Evolutionary conservation across 2,329 filamentous ascomycete genomes (phyloP).

Genomic region (Xylaria sp.): DNA sequence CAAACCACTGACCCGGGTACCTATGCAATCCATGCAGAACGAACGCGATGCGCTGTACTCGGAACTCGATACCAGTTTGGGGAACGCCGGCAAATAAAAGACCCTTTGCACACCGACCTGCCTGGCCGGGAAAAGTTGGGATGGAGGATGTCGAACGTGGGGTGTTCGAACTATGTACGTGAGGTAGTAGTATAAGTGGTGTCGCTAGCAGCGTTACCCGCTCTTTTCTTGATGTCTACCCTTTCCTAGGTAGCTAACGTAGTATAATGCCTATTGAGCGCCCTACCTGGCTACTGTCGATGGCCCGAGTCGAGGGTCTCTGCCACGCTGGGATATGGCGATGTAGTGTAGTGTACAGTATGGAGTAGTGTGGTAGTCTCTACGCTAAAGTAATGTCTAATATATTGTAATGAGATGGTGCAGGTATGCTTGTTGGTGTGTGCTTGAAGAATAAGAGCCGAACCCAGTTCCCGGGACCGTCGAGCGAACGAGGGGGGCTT

Average conservation of each 20-base stretch:
- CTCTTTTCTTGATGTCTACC: background rate
- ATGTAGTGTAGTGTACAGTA: background rate
- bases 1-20: background rate
- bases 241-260: background rate
- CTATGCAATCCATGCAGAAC: conserved; percentile 20
- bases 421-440: background rate
- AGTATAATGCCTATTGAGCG: background rate
- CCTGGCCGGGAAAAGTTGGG: conserved; percentile 30
- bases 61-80: conserved; percentile 18
- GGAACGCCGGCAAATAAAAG: conserved; percentile 19
- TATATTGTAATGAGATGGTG: background rate
- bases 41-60: conserved; percentile 12
- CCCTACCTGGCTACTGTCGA: background rate
- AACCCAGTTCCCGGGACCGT: conserved; percentile 27
- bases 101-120: conserved; percentile 32
- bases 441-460: conserved; percentile 8
- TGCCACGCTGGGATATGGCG: background rate
- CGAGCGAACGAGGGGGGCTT: conserved; percentile 16
- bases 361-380: too few relatives aligned
- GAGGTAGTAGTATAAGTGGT: conserved; percentile 6
- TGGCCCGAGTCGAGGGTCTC: conserved; percentile 4
- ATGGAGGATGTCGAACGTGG: conserved; percentile 14
- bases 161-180: conserved; percentile 13
- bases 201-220: background rate
- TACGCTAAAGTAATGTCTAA: background rate